Base-by-base conservation (phyloP, 1,139 yeast genomes). In the Scheffersomyces segobiensis region DNA sequence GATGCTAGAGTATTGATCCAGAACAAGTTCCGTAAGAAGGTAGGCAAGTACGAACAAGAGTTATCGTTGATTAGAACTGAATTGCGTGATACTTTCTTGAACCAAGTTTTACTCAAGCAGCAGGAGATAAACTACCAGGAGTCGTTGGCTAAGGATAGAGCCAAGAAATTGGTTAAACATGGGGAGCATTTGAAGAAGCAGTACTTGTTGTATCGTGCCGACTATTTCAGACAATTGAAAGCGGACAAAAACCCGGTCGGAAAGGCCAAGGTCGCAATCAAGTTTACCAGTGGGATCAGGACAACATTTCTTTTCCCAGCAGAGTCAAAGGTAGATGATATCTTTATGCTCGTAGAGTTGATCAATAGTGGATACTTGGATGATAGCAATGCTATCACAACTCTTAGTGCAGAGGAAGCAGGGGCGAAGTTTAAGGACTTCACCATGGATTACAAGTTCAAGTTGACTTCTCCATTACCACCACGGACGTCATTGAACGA, bases 41-140 rank as follows among this genome's bases (percentile, higher is more conserved):
- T 81, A 55, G 81, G 79, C 49, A 84, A 86, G 63, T 87, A 88
- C 65, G 86, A 87, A 60, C 88, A 90, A 1, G 86, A 84, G 52
- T 76, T 93, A 57, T 71, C 81, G 32, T 71, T 84, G 3, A 79
- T 92, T 50, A 81, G 90, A 53, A 77, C 81, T 46, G 93, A 87
- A 63, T 81, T 87, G 56, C 84, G 86, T 64, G 88, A 87, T 58
- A 81, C 83, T 57, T 88, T 85, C 56, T 73, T 83, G 62, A 81
- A 86, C 53, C 84, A 95, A 59, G 79, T 82, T 20, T 77, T 92
- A 50, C 79, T 91, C 54, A 83, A 82, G 61, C 90, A 89, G 66
- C 98, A 93, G 73, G 96, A 92, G 66, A 76, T 84, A 53, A 93
- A 96, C 46, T 93, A 87, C 71, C 87, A 89, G 67, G 82, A 82